phyloP scores from a whole-genome alignment of 1,284 basidiomycete genomes.

The Thecaphora thlaspeos region DNA sequence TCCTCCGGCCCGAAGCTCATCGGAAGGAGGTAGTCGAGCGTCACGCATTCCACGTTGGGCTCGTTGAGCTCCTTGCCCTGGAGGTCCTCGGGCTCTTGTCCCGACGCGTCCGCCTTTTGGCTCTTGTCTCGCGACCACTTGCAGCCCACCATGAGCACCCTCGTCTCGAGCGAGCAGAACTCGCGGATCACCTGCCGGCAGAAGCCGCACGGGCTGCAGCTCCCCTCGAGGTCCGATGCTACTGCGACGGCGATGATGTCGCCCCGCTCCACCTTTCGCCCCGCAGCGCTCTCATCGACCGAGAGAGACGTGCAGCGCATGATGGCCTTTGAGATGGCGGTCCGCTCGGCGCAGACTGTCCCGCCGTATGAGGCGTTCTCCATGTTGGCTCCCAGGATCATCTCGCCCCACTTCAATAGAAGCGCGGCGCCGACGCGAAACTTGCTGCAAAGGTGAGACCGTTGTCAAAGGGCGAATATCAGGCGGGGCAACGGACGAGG shows the following conservation, averaged over 20 bases:
- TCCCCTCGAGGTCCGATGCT: constrained; percentile 35
- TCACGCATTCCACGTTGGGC: constrained; percentile 62
- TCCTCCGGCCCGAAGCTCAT: constrained; percentile 85
- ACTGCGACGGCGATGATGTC: constrained; percentile 47
- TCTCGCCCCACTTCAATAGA: constrained; percentile 68
- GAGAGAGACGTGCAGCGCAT: constrained; percentile 20
- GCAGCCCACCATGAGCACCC: constrained; percentile 73
- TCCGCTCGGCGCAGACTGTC: constrained; percentile 53
- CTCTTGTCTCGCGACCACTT: no score
- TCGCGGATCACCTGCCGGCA: constrained; percentile 89
- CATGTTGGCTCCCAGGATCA: constrained; percentile 80
- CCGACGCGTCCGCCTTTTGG: no score
- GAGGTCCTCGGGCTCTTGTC: constrained; percentile 12
- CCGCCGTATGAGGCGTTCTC: constrained; percentile 87
- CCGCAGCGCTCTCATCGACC: constrained; percentile 14
- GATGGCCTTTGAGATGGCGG: constrained; percentile 44
- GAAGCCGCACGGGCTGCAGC: constrained; percentile 69
- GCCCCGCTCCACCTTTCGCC: constrained; percentile 27
- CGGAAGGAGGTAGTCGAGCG: constrained; percentile 73
- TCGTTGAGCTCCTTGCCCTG: constrained; percentile 52
- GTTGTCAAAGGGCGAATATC: no score
- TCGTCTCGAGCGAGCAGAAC: constrained; percentile 71
- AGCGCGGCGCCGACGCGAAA: constrained; percentile 86
- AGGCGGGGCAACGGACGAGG: not conserved
- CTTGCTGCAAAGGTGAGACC: constrained; percentile 63